Evolutionary conservation across 768 basidiomycete species (phyloP).

Genomic region (Boletus huronensis): DNA sequence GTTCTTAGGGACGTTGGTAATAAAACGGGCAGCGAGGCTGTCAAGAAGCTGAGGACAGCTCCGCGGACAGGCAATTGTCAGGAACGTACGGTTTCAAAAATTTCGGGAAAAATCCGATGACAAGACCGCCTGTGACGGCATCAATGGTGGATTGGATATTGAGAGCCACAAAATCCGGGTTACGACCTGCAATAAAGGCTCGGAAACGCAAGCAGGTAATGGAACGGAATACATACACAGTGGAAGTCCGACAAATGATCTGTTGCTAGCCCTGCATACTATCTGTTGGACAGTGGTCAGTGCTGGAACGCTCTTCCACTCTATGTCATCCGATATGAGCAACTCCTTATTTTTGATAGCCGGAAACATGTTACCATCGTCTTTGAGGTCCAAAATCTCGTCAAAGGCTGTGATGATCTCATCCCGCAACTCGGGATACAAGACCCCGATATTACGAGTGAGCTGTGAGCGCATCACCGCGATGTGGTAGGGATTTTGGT

Average conservation of each 20-base stretch:
- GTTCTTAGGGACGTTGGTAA: conserved; percentile 4
- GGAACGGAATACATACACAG: conserved; percentile 31
- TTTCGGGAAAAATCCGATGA: conserved; percentile 31
- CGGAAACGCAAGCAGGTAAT: neutral
- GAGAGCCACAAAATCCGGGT: conserved; percentile 33
- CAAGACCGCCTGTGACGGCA: conserved; percentile 15
- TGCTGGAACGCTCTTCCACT: conserved; percentile 36
- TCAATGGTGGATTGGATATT: conserved; percentile 30
- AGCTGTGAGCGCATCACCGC: conserved; percentile 26
- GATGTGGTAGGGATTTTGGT: conserved; percentile 28
- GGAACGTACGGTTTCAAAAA: conserved; percentile 31
- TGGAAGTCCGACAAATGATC: conserved; percentile 48
- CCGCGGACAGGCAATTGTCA: neutral
- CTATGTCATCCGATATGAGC: conserved; percentile 17
- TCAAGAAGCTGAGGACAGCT: neutral
- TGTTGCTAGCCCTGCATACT: conserved; percentile 40
- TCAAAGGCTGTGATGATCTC: conserved; percentile 42
- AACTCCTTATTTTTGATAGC: neutral
- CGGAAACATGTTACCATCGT: conserved; percentile 5
- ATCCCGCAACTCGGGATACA: conserved; percentile 40
- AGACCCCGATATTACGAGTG: conserved; percentile 35
- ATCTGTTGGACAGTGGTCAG: conserved; percentile 31
- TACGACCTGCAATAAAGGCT: conserved; percentile 31
- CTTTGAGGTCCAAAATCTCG: conserved; percentile 30
- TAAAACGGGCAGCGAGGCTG: conserved; percentile 18